Evolutionary conservation across 1,284 basidiomycete genomes (phyloP), one percentile per base, ranked within the genome.

Genomic region (Schizophyllum amplum): DNA sequence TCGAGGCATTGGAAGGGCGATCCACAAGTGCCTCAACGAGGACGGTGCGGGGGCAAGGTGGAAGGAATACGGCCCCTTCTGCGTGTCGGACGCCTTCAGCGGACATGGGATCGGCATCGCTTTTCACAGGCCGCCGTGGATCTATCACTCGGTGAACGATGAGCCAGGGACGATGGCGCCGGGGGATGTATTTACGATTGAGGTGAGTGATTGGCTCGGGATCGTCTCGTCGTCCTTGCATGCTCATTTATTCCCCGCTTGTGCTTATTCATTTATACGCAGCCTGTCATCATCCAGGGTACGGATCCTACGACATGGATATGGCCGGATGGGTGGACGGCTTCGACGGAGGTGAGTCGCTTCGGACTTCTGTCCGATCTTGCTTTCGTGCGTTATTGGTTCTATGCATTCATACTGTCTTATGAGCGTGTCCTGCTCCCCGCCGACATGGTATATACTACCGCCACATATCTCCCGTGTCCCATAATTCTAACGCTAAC

Each of bases 251-350:
- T 42, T 23, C 5, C 5, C 17, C 4, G 26, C 23, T 17, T 50
- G 42, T 42, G 55, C 48, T 55, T 4, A 33, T 21, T 22, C 9
- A 48, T 48, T 52, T 24, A 23, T n/a, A 17, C 47, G 7, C 59
- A 94, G 84, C 92, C 92, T 4, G 79, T 79, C 50, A 74, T 95
- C 23, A 78, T 94, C 4, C 87, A 92, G 71, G 92, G 92, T 4
- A 70, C 69, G 1, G 76, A 87, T 57, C 76, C 88, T 0, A 69
- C 72, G 20, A 82, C 82, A 0, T 87, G 84, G 79, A 80, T 91
- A 58, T 94, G 90, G 68, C 90, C 89, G 2, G 92, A 94, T 67
- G 91, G 89, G 25, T 94, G 92, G 92, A 93, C 91, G 2, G 83
- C 86, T 33, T 86, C 88, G 0, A 92, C 92, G 0, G 83, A 88